phyloP scores from a whole-genome alignment of 2,329 filamentous ascomycete species.

The Aspergillus sp. region DNA sequence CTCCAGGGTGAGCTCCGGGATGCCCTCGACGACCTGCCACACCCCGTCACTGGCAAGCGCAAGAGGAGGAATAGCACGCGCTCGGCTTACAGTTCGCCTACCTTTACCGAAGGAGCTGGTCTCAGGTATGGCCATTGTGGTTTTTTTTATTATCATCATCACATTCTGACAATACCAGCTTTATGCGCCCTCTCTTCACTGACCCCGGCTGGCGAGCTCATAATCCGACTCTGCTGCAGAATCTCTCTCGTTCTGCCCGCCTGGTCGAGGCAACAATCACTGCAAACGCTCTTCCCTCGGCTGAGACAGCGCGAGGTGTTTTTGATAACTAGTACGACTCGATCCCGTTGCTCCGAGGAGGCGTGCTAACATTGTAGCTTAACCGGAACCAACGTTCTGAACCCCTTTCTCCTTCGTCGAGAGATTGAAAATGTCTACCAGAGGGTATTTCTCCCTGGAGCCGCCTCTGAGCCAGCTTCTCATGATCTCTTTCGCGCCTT shows the following conservation, averaged over 20 bases:
- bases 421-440: slow-evolving; percentile 27
- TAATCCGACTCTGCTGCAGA: slow-evolving; percentile 25
- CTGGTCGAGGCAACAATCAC: slow-evolving; percentile 20
- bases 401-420: slow-evolving; percentile 33
- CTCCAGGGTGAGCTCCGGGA: slow-evolving; percentile 5
- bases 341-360: neutral
- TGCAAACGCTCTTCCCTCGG: slow-evolving; percentile 21
- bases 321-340: slow-evolving; percentile 30
- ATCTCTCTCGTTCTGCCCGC: slow-evolving; percentile 9
- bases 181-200: slow-evolving; percentile 26
- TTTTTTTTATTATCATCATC: neutral
- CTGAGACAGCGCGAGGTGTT: slow-evolving; percentile 14
- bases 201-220: slow-evolving; percentile 26
- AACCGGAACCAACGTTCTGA: slow-evolving; percentile 27
- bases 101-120: slow-evolving; percentile 27
- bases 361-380: slow-evolving; percentile 11
- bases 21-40: neutral
- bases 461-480: neutral
- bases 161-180: slow-evolving; percentile 12
- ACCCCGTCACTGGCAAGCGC: neutral
- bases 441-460: slow-evolving; percentile 22
- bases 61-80: slow-evolving; percentile 1
- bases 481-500: slow-evolving; percentile 43
- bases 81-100: slow-evolving; percentile 20
- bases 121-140: slow-evolving; percentile 17